Evolutionary conservation across 768 basidiomycete genomes (phyloP).

Genomic region (Boletus vermiculosoides): DNA sequence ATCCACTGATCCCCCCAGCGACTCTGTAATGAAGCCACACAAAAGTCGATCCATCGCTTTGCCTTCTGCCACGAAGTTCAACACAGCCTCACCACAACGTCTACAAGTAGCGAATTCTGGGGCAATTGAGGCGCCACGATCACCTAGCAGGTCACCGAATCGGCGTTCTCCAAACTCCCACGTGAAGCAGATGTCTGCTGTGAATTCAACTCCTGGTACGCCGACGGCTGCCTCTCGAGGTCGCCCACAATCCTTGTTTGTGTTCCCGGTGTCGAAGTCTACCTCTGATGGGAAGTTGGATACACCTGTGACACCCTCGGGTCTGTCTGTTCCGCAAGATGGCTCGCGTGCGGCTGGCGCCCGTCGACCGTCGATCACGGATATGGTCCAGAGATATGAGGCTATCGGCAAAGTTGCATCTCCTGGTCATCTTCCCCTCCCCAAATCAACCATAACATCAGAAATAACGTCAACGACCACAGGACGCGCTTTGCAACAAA

Average conservation of each 20-base stretch:
- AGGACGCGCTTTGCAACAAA: constrained; percentile 23
- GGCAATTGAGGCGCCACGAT: constrained; percentile 19
- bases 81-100: constrained; percentile 26
- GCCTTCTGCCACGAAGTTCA: constrained; percentile 20
- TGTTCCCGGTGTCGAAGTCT: constrained; percentile 52
- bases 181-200: constrained; percentile 30
- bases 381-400: constrained; percentile 85
- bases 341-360: constrained; percentile 37
- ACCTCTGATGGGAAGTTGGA: constrained; percentile 41
- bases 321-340: constrained; percentile 49
- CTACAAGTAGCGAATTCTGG: constrained; percentile 20
- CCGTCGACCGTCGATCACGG: constrained; percentile 77
- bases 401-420: constrained; percentile 46
- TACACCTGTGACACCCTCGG: constrained; percentile 32
- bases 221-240: constrained; percentile 43
- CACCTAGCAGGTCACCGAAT: constrained; percentile 31
- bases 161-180: constrained; percentile 30
- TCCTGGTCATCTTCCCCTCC: constrained; percentile 30
- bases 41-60: constrained; percentile 23
- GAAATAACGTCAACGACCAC: constrained; percentile 11
- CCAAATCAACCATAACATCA: constrained; percentile 27
- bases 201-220: constrained; percentile 20
- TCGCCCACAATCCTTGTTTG: constrained; percentile 81
- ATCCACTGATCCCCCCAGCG: constrained; percentile 16
- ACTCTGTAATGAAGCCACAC: constrained; percentile 14